Evolutionary conservation across 164 flowering plant species (phyloP), one percentile per base, ranked within the genome.

Genomic region (Dillenia turbinata): DNA sequence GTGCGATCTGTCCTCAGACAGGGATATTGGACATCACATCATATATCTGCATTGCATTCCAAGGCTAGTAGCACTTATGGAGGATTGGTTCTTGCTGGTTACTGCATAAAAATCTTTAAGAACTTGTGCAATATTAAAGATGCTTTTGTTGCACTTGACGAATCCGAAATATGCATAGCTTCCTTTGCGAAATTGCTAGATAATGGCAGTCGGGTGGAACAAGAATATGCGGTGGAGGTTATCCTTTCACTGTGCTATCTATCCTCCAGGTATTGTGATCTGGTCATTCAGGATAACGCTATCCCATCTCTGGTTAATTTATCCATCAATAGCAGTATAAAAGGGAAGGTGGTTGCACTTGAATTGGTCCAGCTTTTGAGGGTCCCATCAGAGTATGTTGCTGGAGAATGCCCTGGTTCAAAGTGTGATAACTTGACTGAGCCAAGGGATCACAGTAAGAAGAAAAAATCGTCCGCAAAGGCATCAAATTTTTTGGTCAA

Each of bases 241-340:
- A 82, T 93, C 63, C 84, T 85, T 44, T 68, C 79, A 8, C 59
- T 93, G 52, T 90, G 98, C 73, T 77, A 86, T 59, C 83, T 81
- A 49, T 69, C 78, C 14, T 49, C 59, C 43, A 69, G 80, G 22
- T 85, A 80, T 62, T 83, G 92, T 72, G 71, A 75, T 13, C 49
- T 85, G 77, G 92, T 85, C 40, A 64, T 85, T 87, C 75, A 78
- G 1, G 96, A 86, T 59, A 87, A 87, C 40, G 78, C 85, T 24
- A 75, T 90, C 56, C 80, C 92, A 40, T 22, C 81, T 26, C 85
- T 93, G 4, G 67, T 66, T 19, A 15, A 13, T 47, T 65, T 86
- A 14, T 79, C 87, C 22, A 33, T 74, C 43, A 87, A 87, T 66
- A 97, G 98, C 24, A 87, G 55, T 65, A 62, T 73, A 2, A 81